Percentiles rank a stretch among this genome's conserved stretches.
These are phyloP conservation scores for Lumnitzera racemosa DNA, from an alignment of 345 rosid species.

Conservation along the genomic window DNA sequence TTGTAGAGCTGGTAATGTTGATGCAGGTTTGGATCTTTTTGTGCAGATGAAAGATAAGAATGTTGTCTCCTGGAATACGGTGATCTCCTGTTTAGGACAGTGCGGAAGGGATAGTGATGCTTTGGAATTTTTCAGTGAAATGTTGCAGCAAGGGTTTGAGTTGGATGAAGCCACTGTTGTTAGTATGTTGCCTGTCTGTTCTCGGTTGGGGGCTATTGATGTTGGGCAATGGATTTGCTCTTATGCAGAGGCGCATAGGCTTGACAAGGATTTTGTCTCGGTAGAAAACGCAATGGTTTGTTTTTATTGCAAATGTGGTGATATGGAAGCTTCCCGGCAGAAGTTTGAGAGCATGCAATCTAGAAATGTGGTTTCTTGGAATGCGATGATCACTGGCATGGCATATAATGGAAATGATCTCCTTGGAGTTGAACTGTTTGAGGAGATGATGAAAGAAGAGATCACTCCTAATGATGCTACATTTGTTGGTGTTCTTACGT, in stretches of 20 bases:
- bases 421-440: conserved; percentile 9
- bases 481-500: conserved; percentile 11
- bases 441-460: conserved; percentile 10
- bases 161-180: conserved; percentile 15
- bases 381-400: conserved; percentile 8
- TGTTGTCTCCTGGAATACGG: conserved; percentile 17
- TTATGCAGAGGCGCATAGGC: conserved; percentile 5
- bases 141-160: conserved; percentile 8
- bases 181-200: conserved; percentile 12
- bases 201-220: conserved; percentile 3
- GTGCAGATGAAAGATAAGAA: conserved; percentile 8
- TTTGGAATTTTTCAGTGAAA: conserved; percentile 7
- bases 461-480: conserved; percentile 9
- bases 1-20: conserved; percentile 11
- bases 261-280: conserved; percentile 2
- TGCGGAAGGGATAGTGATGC: conserved; percentile 14
- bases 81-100: conserved; percentile 17
- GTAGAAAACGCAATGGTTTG: conserved; percentile 8
- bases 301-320: conserved; percentile 16
- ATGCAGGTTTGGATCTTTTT: conserved; percentile 9
- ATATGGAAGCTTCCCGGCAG: conserved; percentile 10
- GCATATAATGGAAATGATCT: conserved; percentile 14
- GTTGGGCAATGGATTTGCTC: conserved; percentile 5
- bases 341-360: conserved; percentile 2
- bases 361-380: conserved; percentile 12